Evolutionary conservation across 2,329 filamentous ascomycete genomes (phyloP).

Genomic region (Cryphonectria radicalis): DNA sequence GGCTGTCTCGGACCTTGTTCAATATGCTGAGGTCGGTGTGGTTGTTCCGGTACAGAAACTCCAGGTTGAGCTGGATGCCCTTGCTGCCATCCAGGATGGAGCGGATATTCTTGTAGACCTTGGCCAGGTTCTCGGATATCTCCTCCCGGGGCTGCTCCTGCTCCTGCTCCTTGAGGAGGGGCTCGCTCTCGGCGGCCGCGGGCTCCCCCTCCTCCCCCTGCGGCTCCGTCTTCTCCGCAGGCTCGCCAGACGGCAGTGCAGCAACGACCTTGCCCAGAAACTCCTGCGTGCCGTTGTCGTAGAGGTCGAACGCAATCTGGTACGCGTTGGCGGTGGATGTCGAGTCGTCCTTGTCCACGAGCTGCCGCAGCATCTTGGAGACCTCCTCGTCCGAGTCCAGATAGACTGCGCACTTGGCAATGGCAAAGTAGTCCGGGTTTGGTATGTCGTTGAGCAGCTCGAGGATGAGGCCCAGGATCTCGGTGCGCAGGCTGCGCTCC

Average conservation of each 20-base stretch:
- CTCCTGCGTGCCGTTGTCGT: conserved; percentile 98
- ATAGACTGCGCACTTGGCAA: conserved; percentile 96
- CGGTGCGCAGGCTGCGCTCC: conserved; percentile 79
- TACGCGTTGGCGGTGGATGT: conserved; percentile 86
- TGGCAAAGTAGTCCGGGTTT: conserved; percentile 94
- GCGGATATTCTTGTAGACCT: conserved; percentile 66
- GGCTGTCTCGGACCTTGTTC: conserved; percentile 93
- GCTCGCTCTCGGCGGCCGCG: conserved; percentile 49
- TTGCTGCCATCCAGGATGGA: conserved; percentile 83
- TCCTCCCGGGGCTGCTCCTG: conserved; percentile 54
- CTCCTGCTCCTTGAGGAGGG: conserved; percentile 53
- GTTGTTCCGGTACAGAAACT: conserved; percentile 96
- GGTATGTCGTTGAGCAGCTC: conserved; percentile 92
- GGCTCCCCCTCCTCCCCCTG: conserved; percentile 52
- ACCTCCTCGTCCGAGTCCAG: conserved; percentile 91
- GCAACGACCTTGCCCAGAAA: conserved; percentile 90
- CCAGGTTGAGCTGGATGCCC: conserved; percentile 91
- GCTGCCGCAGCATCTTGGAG: conserved; percentile 78
- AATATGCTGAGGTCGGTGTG: conserved; percentile 89
- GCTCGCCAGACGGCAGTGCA: conserved; percentile 67
- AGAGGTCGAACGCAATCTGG: conserved; percentile 96
- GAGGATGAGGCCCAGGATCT: conserved; percentile 91
- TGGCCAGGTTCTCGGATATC: conserved; percentile 56
- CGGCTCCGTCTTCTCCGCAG: conserved; percentile 46
- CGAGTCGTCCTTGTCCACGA: conserved; percentile 79